Conservation (phyloP, 306 rosid species). For the Prunus armeniaca region DNA sequence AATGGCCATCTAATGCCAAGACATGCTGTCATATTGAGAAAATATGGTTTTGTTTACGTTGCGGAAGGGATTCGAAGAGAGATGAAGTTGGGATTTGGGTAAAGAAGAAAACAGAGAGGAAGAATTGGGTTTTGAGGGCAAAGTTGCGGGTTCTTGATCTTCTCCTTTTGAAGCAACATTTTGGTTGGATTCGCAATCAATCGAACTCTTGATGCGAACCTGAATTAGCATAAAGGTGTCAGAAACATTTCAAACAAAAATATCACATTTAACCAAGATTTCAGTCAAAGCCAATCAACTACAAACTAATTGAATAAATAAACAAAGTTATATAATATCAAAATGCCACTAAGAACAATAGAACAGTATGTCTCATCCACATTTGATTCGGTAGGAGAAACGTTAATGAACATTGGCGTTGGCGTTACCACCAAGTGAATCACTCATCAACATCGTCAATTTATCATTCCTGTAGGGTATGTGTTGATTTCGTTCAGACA, state of each 20-base stretch:
- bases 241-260: too few relatives aligned
- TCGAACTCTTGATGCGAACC: too few relatives aligned
- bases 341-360: not conserved
- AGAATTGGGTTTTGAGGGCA: too few relatives aligned
- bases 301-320: not conserved
- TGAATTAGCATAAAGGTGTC: conserved; percentile 36
- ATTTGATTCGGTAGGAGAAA: conserved; percentile 81
- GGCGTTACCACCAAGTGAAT: conserved; percentile 91
- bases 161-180: conserved; percentile 61
- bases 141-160: conserved; percentile 28
- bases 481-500: conserved; percentile 83
- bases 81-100: too few relatives aligned
- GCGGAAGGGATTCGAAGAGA: too few relatives aligned
- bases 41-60: too few relatives aligned
- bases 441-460: conserved; percentile 96
- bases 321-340: not conserved
- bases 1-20: too few relatives aligned
- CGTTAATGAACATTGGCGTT: conserved; percentile 92
- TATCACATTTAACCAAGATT: not conserved
- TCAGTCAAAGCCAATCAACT: not conserved
- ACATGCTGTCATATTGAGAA: too few relatives aligned
- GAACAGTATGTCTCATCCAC: conserved; percentile 84
- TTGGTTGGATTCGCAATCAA: conserved; percentile 92
- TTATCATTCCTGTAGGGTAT: conserved; percentile 90
- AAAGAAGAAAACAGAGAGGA: too few relatives aligned